Conservation (phyloP, 129 eudicot species). For the Pseudognaphalium luteoalbum region DNA sequence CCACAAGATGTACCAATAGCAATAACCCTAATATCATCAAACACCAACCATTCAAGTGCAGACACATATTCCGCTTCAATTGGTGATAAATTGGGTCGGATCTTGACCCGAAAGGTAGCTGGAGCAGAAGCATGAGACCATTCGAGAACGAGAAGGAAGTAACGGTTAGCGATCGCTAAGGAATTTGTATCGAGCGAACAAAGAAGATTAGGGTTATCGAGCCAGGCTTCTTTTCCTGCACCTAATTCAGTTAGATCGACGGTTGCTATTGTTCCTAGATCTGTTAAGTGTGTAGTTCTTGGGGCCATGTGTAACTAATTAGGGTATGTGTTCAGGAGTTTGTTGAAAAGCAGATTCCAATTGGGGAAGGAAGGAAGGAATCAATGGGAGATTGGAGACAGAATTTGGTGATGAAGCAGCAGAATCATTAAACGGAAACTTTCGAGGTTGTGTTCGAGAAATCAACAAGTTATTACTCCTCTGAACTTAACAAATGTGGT, state of each 20-base stretch:
- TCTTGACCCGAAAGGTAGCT: constrained; percentile 50
- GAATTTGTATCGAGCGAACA: constrained; percentile 78
- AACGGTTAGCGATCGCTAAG: constrained; percentile 73
- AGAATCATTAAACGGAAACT: background rate
- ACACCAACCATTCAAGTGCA: constrained; percentile 90
- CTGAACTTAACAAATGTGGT: too few relatives aligned
- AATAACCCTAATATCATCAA: constrained; percentile 75
- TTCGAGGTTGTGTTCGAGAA: background rate
- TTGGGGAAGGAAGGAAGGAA: background rate
- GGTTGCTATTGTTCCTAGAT: constrained; percentile 67
- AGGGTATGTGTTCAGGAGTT: too few relatives aligned
- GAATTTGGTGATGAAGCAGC: constrained; percentile 1
- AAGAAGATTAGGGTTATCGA: constrained; percentile 66
- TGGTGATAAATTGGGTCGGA: constrained; percentile 85
- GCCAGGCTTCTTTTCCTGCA: constrained; percentile 91
- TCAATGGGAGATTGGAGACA: background rate
- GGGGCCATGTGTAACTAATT: constrained; percentile 47
- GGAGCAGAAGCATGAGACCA: constrained; percentile 53
- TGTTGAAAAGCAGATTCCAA: background rate
- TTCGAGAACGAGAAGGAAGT: constrained; percentile 57
- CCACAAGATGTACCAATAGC: constrained; percentile 90
- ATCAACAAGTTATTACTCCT: too few relatives aligned
- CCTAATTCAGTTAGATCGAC: constrained; percentile 66
- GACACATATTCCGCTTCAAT: constrained; percentile 79
- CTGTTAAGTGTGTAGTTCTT: constrained; percentile 54